phyloP scores from a whole-genome alignment of 306 rosid species.

The Styphnolobium japonicum region DNA sequence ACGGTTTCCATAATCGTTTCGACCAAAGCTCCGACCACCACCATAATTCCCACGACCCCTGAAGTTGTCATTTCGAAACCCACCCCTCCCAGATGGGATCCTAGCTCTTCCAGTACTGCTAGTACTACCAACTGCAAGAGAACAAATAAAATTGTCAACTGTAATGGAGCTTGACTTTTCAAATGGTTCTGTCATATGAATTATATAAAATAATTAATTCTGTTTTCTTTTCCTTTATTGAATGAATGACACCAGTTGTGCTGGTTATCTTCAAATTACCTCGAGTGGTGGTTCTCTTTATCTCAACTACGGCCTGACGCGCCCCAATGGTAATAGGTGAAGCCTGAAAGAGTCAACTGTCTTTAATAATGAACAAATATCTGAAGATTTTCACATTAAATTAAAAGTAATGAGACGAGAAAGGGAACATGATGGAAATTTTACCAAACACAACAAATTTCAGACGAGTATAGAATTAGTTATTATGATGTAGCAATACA shows the following conservation, averaged over 20 bases:
- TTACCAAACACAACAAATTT: background rate
- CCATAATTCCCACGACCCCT: conserved; percentile 56
- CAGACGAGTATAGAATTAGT: background rate
- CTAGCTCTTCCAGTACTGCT: conserved; percentile 46
- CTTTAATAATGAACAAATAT: background rate
- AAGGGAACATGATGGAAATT: background rate
- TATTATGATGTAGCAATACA: background rate
- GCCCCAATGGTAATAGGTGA: conserved; percentile 57
- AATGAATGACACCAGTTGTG: conserved; percentile 3
- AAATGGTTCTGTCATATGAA: background rate
- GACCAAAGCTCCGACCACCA: conserved; percentile 45
- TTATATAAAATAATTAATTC: background rate
- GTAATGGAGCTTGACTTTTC: conserved; percentile 6
- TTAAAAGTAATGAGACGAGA: background rate
- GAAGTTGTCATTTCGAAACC: conserved; percentile 55
- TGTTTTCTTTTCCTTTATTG: background rate
- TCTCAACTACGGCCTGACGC: conserved; percentile 56
- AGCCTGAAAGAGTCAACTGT: conserved; percentile 49
- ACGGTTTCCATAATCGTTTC: conserved; percentile 50
- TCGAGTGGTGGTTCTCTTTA: conserved; percentile 62
- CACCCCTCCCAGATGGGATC: conserved; percentile 48
- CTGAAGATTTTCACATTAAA: background rate
- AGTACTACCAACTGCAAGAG: conserved; percentile 46
- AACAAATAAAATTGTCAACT: conserved; percentile 3
- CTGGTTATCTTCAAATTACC: conserved; percentile 39